These are phyloP conservation scores for Botrytis medusae DNA, from an alignment of 2,329 filamentous ascomycete species.

Conservation along the genomic window DNA sequence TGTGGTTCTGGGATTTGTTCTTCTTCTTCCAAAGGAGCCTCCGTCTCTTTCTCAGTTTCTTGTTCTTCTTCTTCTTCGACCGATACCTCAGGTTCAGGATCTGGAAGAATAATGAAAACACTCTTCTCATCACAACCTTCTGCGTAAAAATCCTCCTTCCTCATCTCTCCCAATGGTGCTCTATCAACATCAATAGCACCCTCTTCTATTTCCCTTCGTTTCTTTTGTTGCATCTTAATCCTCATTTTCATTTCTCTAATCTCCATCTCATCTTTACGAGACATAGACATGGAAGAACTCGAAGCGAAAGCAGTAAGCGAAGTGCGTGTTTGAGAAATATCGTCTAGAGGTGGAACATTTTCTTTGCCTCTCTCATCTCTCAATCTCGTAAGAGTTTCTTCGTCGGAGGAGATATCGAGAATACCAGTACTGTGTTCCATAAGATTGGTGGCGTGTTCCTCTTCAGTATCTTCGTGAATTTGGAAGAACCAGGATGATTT, in stretches of 20 bases:
- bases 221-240: constrained; percentile 39
- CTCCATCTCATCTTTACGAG: constrained; percentile 15
- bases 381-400: constrained; percentile 60
- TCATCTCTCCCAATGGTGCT: constrained; percentile 65
- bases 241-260: constrained; percentile 37
- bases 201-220: constrained; percentile 45
- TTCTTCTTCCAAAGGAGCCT: constrained; percentile 17
- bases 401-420: constrained; percentile 87
- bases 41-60: constrained; percentile 36
- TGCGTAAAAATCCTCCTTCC: constrained; percentile 65
- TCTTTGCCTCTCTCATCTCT: constrained; percentile 77
- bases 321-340: constrained; percentile 57
- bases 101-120: constrained; percentile 61
- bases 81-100: constrained; percentile 35
- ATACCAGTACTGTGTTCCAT: constrained; percentile 87
- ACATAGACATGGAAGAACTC: constrained; percentile 28
- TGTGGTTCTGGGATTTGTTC: neutral
- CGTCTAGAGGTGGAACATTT: constrained; percentile 77
- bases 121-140: constrained; percentile 63
- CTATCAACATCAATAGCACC: constrained; percentile 66
- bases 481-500: constrained; percentile 84
- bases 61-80: constrained; percentile 39
- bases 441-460: constrained; percentile 88
- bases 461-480: constrained; percentile 88
- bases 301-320: constrained; percentile 28